Base-by-base conservation (phyloP, 2,329 filamentous ascomycete genomes). In the Fusarium sororula region DNA sequence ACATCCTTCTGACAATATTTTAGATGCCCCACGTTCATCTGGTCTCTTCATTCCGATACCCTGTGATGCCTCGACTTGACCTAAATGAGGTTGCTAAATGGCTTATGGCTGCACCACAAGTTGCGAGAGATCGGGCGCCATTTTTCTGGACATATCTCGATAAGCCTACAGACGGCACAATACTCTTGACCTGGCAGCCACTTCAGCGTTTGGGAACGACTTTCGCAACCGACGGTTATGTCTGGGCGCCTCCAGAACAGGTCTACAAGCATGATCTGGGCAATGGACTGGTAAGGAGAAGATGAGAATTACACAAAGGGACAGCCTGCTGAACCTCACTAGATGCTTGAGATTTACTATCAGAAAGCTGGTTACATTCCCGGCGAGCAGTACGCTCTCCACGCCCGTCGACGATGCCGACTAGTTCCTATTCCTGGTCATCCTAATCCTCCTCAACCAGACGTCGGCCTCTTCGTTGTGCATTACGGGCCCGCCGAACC, bases 101-200 rank as follows among this genome's bases (percentile, higher is more conserved):
- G 88, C 89, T 98, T 69, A 87, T 95, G 80, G 90, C 91, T 78
- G 95, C 95, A 44, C 94, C 95, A 14, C 92, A 94, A 80, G 93
- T 98, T 71, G 93, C 95, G 76, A 93, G 94, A 82, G 93, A 97
- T 79, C 87, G 91, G 73, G 92, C 95, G 55, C 90, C 96, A 6
- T 95, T 99, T 88, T 94, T 92, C 83, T 99, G 96, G 96, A 95
- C 93, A 51, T 98, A 96, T 82, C 90, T 98, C 64, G 91, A 96
- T 77, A 89, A 91, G 60, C 96, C 96, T 17, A 88, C 88, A 59
- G 94, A 97, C 82, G 95, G 95, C 63, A 92, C 92, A 14, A 89
- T 98, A 50, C 90, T 96, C 80, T 87, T 98, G 72, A 93, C 93
- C 59, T 98, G 96, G 96, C 95, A 98, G 81, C 93, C 96, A 5